A percentile compares a stretch with the other conserved stretches of the same genome.
Evolutionary conservation across 2,329 filamentous ascomycete species (phyloP).

Genomic region (Rhinocladiella similis): DNA sequence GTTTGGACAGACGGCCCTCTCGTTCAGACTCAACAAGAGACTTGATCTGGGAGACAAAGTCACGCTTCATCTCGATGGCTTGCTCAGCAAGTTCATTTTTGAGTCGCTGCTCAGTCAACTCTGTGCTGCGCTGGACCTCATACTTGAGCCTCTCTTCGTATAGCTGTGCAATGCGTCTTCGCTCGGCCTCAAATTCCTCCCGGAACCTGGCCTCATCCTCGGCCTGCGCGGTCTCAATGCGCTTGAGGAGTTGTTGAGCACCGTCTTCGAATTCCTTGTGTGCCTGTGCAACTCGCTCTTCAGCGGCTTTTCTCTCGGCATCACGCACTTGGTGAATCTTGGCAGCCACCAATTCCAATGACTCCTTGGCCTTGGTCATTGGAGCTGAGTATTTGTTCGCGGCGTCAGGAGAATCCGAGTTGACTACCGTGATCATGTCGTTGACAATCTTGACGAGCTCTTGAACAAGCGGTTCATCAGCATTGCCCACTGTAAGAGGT

Average conservation of each 20-base stretch:
- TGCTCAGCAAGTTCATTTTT: conserved; percentile 88
- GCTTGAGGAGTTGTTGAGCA: conserved; percentile 80
- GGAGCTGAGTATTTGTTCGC: conserved; percentile 74
- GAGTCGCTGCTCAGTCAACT: conserved; percentile 78
- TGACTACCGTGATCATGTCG: conserved; percentile 90
- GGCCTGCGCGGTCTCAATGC: conserved; percentile 81
- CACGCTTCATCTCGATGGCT: conserved; percentile 81
- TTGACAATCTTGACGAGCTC: conserved; percentile 95
- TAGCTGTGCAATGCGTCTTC: conserved; percentile 71
- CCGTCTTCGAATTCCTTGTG: conserved; percentile 82
- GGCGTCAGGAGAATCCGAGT: conserved; percentile 65
- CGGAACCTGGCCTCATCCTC: conserved; percentile 81
- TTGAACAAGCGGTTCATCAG: conserved; percentile 83
- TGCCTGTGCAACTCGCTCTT: conserved; percentile 69
- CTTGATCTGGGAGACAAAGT: conserved; percentile 77
- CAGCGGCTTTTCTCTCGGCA: conserved; percentile 67
- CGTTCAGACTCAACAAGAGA: conserved; percentile 86
- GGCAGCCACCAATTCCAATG: conserved; percentile 73
- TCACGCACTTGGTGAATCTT: conserved; percentile 75
- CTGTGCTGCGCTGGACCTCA: conserved; percentile 75
- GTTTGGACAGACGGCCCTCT: conserved; percentile 78
- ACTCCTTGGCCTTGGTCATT: conserved; percentile 80
- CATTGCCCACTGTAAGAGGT: conserved; percentile 71
- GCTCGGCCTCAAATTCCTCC: conserved; percentile 84
- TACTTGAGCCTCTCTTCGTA: conserved; percentile 80